phyloP scores from a whole-genome alignment of 225 moss, liverwort and hornwort species.

The Pleurozium schreberi region DNA sequence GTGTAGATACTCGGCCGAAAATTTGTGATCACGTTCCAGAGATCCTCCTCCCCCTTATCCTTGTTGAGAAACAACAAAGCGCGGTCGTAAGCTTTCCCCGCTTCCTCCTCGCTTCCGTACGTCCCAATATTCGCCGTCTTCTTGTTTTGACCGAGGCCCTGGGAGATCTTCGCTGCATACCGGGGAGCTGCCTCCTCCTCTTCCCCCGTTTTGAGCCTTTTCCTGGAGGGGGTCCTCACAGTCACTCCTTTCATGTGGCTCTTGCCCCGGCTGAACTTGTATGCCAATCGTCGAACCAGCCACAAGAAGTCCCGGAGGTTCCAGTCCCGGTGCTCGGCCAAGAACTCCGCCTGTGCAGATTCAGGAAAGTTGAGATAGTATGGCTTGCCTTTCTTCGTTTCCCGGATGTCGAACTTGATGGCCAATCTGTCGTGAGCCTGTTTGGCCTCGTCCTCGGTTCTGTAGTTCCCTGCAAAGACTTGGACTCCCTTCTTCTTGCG shows the following conservation, averaged over 20 bases:
- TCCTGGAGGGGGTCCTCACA: neutral
- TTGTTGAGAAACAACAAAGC: neutral
- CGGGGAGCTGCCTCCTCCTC: neutral
- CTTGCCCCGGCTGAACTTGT: neutral
- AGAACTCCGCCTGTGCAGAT: neutral
- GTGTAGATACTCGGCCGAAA: too few species aligned
- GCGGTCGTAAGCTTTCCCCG: neutral
- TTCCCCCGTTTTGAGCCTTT: neutral
- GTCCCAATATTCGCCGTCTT: neutral
- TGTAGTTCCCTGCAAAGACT: neutral
- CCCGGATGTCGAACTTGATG: neutral
- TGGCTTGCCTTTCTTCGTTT: neutral
- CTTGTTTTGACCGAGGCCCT: neutral
- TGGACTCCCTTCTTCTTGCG: neutral
- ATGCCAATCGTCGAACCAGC: neutral
- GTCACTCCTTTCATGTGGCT: neutral
- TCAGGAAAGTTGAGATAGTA: neutral
- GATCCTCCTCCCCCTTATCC: neutral
- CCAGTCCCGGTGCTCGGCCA: neutral
- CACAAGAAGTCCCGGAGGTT: neutral
- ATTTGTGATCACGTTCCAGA: too few species aligned
- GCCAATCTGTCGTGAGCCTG: neutral
- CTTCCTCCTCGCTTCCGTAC: neutral
- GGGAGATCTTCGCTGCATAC: neutral
- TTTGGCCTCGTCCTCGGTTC: neutral